Percentiles rank a stretch among this genome's conserved stretches.
Evolutionary conservation across 2,329 filamentous ascomycete species (phyloP).

Genomic region (Neonectria punicea): DNA sequence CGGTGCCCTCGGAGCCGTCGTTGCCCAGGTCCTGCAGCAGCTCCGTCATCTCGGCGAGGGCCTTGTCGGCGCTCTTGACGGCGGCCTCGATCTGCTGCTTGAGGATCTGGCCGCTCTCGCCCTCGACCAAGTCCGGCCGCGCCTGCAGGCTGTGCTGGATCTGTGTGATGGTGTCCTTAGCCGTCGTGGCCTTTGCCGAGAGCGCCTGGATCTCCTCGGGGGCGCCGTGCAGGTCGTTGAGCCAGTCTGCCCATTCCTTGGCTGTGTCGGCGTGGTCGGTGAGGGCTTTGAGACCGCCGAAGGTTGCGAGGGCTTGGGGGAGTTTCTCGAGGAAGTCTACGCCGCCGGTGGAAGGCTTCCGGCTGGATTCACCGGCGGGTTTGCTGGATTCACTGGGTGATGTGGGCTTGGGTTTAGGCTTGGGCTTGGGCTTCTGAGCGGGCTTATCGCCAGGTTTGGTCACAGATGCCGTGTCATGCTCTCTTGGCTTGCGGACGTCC

Average conservation of each 20-base stretch:
- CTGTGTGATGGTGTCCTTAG: conserved; percentile 46
- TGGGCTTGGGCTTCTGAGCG: conserved; percentile 7
- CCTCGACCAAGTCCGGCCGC: conserved; percentile 46
- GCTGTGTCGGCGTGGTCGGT: conserved; percentile 45
- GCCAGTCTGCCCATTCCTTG: conserved; percentile 49
- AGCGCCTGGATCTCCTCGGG: conserved; percentile 46
- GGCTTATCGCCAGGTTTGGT: neutral
- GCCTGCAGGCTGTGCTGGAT: conserved; percentile 44
- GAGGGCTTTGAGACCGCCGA: conserved; percentile 41
- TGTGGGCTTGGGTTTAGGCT: conserved; percentile 12
- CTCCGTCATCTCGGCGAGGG: conserved; percentile 45
- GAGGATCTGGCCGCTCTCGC: conserved; percentile 42
- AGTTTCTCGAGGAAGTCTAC: conserved; percentile 36
- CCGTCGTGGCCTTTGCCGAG: conserved; percentile 41
- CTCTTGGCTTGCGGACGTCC: conserved; percentile 2
- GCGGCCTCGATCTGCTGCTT: conserved; percentile 45
- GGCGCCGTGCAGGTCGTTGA: conserved; percentile 45
- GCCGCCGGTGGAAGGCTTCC: conserved; percentile 1
- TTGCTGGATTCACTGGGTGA: neutral
- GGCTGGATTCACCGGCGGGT: conserved; percentile 1
- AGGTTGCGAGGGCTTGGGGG: conserved; percentile 41
- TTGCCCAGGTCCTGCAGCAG: conserved; percentile 44
- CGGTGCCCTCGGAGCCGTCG: conserved; percentile 34
- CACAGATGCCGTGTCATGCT: neutral
- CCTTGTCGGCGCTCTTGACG: conserved; percentile 40